Evolutionary conservation across 441 rosid genomes (phyloP).

Genomic region (Pelargonium myrrhifolium): DNA sequence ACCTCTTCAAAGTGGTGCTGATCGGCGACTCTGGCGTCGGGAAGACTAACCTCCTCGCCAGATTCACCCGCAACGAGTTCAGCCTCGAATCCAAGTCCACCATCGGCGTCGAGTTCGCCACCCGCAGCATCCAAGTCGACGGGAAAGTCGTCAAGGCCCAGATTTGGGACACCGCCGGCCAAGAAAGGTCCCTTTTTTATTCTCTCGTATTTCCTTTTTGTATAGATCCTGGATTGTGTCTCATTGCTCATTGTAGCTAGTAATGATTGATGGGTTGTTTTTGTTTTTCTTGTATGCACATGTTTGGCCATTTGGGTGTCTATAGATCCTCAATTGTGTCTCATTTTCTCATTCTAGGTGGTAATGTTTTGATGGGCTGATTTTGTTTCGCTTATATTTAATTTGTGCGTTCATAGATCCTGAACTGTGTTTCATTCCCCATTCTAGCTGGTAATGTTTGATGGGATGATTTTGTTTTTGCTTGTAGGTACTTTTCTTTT

Average conservation of each 20-base stretch:
- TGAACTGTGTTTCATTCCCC: background rate
- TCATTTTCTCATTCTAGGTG: background rate
- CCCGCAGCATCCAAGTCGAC: slow-evolving; percentile 2
- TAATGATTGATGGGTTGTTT: background rate
- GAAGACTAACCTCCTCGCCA: background rate
- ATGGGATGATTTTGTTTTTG: too few relatives aligned
- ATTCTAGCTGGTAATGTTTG: too few relatives aligned
- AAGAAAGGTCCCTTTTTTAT: background rate
- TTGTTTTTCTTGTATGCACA: background rate
- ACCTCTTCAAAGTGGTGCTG: slow-evolving; percentile 2
- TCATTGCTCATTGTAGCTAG: background rate
- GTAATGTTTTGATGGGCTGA: background rate
- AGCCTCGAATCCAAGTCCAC: slow-evolving; percentile 9
- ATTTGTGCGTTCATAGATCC: background rate
- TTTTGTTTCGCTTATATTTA: background rate
- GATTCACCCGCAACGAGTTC: slow-evolving; percentile 5
- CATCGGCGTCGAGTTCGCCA: slow-evolving; percentile 7
- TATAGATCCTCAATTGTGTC: background rate
- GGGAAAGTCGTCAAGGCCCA: slow-evolving; percentile 7
- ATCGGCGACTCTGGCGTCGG: slow-evolving; percentile 9
- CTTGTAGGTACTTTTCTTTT: background rate
- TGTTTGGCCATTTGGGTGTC: background rate
- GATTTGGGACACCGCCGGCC: slow-evolving; percentile 7
- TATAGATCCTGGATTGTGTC: background rate
- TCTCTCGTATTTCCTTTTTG: background rate